A percentile compares a stretch with the other conserved stretches of the same genome.
Conservation (phyloP, 1,284 basidiomycete species). For the Taiwanofungus camphoratus region DNA sequence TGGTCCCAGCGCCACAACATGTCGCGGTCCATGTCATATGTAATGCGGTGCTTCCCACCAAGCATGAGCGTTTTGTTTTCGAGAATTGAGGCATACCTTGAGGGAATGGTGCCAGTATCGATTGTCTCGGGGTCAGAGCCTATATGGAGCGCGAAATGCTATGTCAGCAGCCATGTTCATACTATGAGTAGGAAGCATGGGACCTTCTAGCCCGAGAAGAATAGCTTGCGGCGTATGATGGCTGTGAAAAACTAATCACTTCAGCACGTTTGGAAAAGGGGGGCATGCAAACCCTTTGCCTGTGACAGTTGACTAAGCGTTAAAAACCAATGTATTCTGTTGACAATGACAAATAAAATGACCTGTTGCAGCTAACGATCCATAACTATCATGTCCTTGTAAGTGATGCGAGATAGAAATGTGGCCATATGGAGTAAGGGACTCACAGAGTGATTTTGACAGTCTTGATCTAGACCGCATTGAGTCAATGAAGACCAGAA, state of each 20-base stretch:
- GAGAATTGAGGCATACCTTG: conserved; percentile 69
- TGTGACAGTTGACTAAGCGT: conserved; percentile 24
- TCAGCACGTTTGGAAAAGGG: not conserved
- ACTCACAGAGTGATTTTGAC: conserved; percentile 83
- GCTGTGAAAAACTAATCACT: conserved; percentile 33
- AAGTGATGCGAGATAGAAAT: not conserved
- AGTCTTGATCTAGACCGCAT: conserved; percentile 51
- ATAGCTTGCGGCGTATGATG: conserved; percentile 95
- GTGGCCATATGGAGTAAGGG: not conserved
- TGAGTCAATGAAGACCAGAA: conserved; percentile 1
- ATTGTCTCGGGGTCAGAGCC: conserved; percentile 82
- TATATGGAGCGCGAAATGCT: conserved; percentile 18
- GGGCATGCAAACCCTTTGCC: conserved; percentile 69
- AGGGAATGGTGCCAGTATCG: conserved; percentile 73
- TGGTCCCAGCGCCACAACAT: conserved; percentile 90
- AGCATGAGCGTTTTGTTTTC: conserved; percentile 62
- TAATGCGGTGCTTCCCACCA: conserved; percentile 68
- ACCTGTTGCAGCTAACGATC: conserved; percentile 77
- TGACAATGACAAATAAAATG: conserved; percentile 13
- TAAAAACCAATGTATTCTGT: conserved; percentile 5
- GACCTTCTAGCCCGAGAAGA: conserved; percentile 84
- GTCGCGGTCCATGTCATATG: conserved; percentile 84
- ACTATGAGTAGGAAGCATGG: no score
- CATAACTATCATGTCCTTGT: conserved; percentile 44
- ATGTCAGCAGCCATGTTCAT: not conserved